Conservation (phyloP, 192 early-diverging fungal genomes). For the Paraglomus brasilianum region DNA sequence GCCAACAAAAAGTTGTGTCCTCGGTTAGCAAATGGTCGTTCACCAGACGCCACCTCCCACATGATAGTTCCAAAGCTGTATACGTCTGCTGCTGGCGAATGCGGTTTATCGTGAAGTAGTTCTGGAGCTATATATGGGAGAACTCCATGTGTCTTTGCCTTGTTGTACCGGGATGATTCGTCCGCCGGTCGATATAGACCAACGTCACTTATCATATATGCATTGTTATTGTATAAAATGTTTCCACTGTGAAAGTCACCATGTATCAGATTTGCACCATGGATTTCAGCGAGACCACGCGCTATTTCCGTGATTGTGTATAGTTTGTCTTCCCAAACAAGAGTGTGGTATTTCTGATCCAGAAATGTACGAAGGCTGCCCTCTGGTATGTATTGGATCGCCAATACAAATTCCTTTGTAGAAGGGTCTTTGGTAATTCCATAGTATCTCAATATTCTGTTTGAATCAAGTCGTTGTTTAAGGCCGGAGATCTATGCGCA, state of each 20-base stretch:
- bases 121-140: conserved; percentile 45
- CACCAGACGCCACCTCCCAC: conserved; percentile 40
- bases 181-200: conserved; percentile 36
- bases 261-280: conserved; percentile 35
- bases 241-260: conserved; percentile 32
- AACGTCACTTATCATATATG: conserved; percentile 31
- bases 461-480: too few species aligned
- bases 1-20: background rate
- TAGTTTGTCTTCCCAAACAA: conserved; percentile 10
- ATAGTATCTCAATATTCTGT: background rate
- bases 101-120: conserved; percentile 32
- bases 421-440: conserved; percentile 8
- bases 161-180: conserved; percentile 28
- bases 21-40: conserved; percentile 29
- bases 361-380: conserved; percentile 14
- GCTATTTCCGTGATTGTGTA: background rate
- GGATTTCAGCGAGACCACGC: conserved; percentile 11
- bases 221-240: background rate
- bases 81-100: conserved; percentile 39
- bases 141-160: conserved; percentile 31
- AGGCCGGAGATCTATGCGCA: too few species aligned
- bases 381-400: background rate
- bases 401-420: conserved; percentile 1
- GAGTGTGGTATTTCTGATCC: background rate
- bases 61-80: conserved; percentile 46